phyloP scores from a whole-genome alignment of 2,329 filamentous ascomycete genomes.

The Ophiostoma sp. region DNA sequence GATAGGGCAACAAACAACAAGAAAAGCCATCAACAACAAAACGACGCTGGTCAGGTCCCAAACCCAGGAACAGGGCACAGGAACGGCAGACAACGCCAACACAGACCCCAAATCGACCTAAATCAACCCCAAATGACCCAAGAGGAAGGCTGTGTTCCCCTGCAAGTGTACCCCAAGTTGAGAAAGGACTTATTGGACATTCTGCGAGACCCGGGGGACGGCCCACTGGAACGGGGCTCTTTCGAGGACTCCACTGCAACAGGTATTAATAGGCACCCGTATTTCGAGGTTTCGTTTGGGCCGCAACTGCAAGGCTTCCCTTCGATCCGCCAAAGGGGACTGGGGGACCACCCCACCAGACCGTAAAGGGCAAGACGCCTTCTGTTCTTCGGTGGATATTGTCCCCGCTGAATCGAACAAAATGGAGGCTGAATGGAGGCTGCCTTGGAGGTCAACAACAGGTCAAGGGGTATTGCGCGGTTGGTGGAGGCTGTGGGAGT shows the following conservation, averaged over 20 bases:
- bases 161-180: neutral
- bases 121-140: neutral
- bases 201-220: neutral
- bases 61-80: conserved; percentile 15
- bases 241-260: neutral
- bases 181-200: neutral
- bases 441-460: conserved; percentile 12
- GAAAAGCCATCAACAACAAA: neutral
- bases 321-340: neutral
- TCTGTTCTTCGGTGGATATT: neutral
- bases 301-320: conserved; percentile 8
- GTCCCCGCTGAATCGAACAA: neutral
- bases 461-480: too few relatives aligned
- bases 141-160: neutral
- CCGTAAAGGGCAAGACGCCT: neutral
- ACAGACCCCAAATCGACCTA: neutral
- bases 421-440: neutral
- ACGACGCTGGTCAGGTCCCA: neutral
- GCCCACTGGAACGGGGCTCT: neutral
- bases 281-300: neutral
- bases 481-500: neutral
- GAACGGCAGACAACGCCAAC: neutral
- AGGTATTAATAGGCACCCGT: conserved; percentile 12
- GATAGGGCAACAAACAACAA: neutral
- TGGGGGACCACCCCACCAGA: neutral